Conservation (phyloP, 2,329 filamentous ascomycete genomes). For the Hypoxylon sp. region DNA sequence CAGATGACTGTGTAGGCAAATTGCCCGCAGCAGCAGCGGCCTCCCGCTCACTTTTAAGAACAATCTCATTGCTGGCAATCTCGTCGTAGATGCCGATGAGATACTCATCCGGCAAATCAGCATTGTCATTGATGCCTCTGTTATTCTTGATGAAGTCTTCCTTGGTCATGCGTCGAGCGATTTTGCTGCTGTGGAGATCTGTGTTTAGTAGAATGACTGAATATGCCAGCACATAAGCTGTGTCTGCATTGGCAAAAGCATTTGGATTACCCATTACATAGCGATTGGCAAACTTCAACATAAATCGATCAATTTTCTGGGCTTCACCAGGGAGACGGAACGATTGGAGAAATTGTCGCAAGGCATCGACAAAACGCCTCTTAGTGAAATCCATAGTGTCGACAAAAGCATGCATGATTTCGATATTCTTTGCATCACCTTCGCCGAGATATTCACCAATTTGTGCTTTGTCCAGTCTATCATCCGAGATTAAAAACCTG, state of each 20-base stretch:
- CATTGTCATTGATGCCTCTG: constrained; percentile 95
- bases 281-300: constrained; percentile 98
- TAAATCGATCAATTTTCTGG: constrained; percentile 99
- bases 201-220: constrained; percentile 98
- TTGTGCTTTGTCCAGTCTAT: constrained; percentile 89
- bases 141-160: constrained; percentile 99
- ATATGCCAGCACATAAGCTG: constrained; percentile 94
- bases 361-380: constrained; percentile 90
- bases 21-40: constrained; percentile 85
- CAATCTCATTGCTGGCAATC: constrained; percentile 91
- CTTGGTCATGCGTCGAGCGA: constrained; percentile 89
- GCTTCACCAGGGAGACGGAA: constrained; percentile 96
- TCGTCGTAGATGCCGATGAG: constrained; percentile 91
- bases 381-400: constrained; percentile 94
- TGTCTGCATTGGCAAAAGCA: constrained; percentile 97
- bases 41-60: constrained; percentile 91
- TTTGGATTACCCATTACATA: constrained; percentile 97
- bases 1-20: constrained; percentile 69
- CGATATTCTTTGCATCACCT: constrained; percentile 92
- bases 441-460: constrained; percentile 96
- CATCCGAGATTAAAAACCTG: constrained; percentile 83
- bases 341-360: constrained; percentile 92
- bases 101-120: constrained; percentile 93
- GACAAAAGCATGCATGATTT: constrained; percentile 98
- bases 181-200: constrained; percentile 91